Base-by-base conservation (phyloP, 768 basidiomycete species). In the Suillus luteus region DNA sequence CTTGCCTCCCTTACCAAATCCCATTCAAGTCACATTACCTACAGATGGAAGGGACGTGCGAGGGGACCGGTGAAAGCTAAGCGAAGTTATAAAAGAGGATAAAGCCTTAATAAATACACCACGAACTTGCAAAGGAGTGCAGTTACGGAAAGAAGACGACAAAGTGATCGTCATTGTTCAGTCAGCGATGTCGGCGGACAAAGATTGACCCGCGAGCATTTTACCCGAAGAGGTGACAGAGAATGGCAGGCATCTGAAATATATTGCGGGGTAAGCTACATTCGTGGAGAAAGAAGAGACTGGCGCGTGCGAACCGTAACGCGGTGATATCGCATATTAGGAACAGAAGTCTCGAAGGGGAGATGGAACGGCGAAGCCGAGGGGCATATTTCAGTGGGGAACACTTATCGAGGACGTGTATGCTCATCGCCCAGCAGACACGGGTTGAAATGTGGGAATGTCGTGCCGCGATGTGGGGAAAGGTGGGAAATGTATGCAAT, bases 401-500 rank as follows among this genome's bases (percentile, higher is more conserved):
- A 59, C 37, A 62, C 38, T 41, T 59, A 48, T 60, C 17, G 52
- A 57, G 55, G 48, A 59, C 12, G 59, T 58, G 65, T 59, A 60
- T 62, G 65, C 57, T 61, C 64, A 59, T 55, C 9, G n/a, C 46
- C 35, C 62, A 54, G 46, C 58, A 61, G 48, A 71, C 46, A 61
- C 62, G 49, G 66, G 46, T 31, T 43, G 54, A 55, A 64, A 48
- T 61, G 41, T 35, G 52, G 46, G 60, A 64, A 49, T 52, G 57
- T 41, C 41, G n/a, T 66, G 62, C 66, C 64, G 71, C 66, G 67
- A 70, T 69, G 67, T 27, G 72, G 71, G 74, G 72, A 66, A 75
- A 62, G 58, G 52, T 61, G 72, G 70, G 62, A 60, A 62, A 57
- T n/a, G 41, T 11, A 6, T 22, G 40, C 40, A 61, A 64, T 65